A percentile compares a stretch with the other conserved stretches of the same genome.
Evolutionary conservation across 768 basidiomycete genomes (phyloP).

Genomic region (Tubosaeta sp.): DNA sequence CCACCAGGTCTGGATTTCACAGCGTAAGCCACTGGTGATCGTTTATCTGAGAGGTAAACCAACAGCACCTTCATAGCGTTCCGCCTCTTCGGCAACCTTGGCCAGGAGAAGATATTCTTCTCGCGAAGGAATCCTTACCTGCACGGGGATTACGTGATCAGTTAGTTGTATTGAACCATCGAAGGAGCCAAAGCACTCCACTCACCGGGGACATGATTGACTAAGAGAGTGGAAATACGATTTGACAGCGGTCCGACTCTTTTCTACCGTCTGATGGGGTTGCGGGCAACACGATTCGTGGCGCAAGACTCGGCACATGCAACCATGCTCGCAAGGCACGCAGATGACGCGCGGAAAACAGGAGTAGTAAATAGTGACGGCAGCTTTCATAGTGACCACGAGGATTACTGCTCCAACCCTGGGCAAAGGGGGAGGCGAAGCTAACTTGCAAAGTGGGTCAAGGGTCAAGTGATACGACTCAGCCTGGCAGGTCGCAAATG

Average conservation of each 20-base stretch:
- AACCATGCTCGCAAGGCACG: constrained; percentile 12
- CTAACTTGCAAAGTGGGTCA: constrained; percentile 18
- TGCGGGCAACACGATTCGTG: constrained; percentile 27
- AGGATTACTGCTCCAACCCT: constrained; percentile 17
- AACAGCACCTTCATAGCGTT: constrained; percentile 75
- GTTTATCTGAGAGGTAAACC: not conserved
- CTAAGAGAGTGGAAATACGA: constrained; percentile 8
- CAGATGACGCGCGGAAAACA: constrained; percentile 6
- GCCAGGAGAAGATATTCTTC: constrained; percentile 57
- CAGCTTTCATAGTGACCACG: constrained; percentile 3
- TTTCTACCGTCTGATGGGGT: constrained; percentile 29
- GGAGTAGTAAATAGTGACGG: constrained; percentile 2
- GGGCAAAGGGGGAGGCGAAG: constrained; percentile 27
- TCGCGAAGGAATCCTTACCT: constrained; percentile 32
- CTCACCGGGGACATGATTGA: constrained; percentile 29
- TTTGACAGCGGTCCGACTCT: constrained; percentile 9
- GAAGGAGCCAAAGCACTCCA: not conserved
- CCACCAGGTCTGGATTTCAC: constrained; percentile 58
- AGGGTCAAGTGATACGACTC: constrained; percentile 23
- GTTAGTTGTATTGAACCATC: not conserved
- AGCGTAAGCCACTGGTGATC: constrained; percentile 14
- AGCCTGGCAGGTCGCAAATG: constrained; percentile 9
- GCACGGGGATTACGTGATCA: constrained; percentile 2
- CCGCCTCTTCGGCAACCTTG: constrained; percentile 83
- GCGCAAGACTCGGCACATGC: constrained; percentile 10